These are phyloP conservation scores for Mycena sp. DNA, from an alignment of 1,284 basidiomycete species.

Conservation along the genomic window DNA sequence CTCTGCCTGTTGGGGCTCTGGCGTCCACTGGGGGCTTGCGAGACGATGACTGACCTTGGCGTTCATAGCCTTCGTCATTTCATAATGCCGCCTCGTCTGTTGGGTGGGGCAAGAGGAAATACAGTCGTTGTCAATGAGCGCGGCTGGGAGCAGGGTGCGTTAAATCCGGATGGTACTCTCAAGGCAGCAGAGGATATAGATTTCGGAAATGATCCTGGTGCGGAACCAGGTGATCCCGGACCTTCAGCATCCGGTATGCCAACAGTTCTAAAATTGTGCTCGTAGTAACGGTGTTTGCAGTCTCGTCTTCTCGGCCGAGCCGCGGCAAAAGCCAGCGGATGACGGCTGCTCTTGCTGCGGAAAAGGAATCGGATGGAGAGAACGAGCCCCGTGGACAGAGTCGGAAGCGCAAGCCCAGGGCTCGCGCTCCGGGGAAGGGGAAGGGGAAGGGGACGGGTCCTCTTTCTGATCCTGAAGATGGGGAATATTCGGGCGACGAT, in stretches of 20 bases:
- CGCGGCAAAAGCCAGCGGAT: background rate
- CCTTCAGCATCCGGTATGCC: too few species aligned
- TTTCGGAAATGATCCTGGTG: too few species aligned
- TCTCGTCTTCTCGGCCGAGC: background rate
- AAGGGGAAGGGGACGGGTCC: too few species aligned
- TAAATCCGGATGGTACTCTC: too few species aligned
- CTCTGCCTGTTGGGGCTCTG: slow-evolving; percentile 3
- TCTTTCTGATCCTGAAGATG: too few species aligned
- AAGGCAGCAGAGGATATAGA: too few species aligned
- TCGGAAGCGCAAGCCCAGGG: background rate
- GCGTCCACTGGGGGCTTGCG: background rate
- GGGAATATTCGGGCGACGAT: too few species aligned
- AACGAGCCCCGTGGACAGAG: background rate
- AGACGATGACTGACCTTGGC: slow-evolving; percentile 2
- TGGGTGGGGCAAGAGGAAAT: background rate
- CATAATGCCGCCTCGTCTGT: background rate
- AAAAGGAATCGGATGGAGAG: background rate
- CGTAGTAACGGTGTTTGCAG: background rate
- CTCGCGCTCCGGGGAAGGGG: too few species aligned
- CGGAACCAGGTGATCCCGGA: too few species aligned
- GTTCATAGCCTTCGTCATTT: background rate
- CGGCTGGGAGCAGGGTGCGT: too few species aligned
- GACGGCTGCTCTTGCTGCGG: background rate
- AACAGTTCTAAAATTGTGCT: background rate
- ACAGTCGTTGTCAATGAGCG: too few species aligned